Evolutionary conservation across 768 basidiomycete genomes (phyloP), one percentile per base, ranked within the genome.

Genomic region (Calvatia gigantea): DNA sequence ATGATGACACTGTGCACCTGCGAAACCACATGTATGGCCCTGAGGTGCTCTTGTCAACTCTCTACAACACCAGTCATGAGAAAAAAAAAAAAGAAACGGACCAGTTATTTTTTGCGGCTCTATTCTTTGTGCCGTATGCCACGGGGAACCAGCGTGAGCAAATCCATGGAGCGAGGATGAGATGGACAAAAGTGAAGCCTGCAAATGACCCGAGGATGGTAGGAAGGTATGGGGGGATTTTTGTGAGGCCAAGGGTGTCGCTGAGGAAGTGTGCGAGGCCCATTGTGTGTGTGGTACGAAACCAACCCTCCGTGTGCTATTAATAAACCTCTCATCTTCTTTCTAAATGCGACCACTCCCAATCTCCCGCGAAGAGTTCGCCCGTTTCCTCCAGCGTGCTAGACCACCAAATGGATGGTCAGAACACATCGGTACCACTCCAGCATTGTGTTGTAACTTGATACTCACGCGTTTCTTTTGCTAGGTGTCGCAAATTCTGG

Each of bases 401-500:
- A 67, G 60, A 17, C 85, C 84, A 35, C 78, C 78, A 2, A 57
- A 62, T 5, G 81, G 81, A 19, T 85, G 84, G 83, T 31, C 54
- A 31, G 17, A 29, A 3, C 37, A 33, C 23, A 39, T 56, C 6
- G 54, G 54, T 56, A 27, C n/a, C 23, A 6, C 33, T 23, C 19
- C 61, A 70, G 1, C 56, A 2, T 72, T 64, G n/a, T 69, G 86
- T 48, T 80, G 82, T 80, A 70, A 59, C 56, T 52, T 37, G 27
- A n/a, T 37, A 9, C 4, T 17, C 6, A 31, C n/a, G 17, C 45
- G 45, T 38, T 7, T 17, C 51, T 45, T 52, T 12, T n/a, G n/a
- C n/a, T 52, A 90, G 91, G 80, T 32, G 79, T 92, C 41, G 90
- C 86, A 19, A 85, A 84, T 66, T 93, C 91, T 9, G 91, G 87